Evolutionary conservation across 305 asterid genomes (phyloP).

Genomic region (Stenogyne calaminthoides): DNA sequence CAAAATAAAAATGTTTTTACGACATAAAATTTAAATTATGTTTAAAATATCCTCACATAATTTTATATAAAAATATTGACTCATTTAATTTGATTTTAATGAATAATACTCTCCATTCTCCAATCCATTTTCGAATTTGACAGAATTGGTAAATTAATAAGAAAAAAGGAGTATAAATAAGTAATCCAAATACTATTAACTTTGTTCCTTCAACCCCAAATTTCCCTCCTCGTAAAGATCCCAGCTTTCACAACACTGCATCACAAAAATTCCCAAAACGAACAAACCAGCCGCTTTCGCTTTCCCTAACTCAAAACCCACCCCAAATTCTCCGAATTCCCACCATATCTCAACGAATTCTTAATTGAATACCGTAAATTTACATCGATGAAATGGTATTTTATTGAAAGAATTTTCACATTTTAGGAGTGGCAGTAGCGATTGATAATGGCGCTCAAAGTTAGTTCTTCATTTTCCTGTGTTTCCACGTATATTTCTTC

Average conservation of each 20-base stretch:
- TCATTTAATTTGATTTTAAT: too few species aligned
- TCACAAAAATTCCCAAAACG: constrained; percentile 9
- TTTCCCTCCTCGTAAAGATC: constrained; percentile 18
- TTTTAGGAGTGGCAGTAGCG: constrained; percentile 12
- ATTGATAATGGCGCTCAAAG: constrained; percentile 39
- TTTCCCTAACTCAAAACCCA: neutral
- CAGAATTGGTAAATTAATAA: too few species aligned
- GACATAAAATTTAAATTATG: too few species aligned
- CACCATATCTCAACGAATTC: constrained; percentile 12
- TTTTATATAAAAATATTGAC: too few species aligned
- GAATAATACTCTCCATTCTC: too few species aligned
- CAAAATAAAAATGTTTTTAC: too few species aligned
- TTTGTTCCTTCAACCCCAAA: neutral
- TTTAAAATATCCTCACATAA: too few species aligned
- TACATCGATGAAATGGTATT: constrained; percentile 22
- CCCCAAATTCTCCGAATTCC: constrained; percentile 28
- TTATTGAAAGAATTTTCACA: neutral
- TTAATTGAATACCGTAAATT: constrained; percentile 21
- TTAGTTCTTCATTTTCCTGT: constrained; percentile 35
- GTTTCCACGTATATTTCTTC: constrained; percentile 37
- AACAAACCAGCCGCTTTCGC: constrained; percentile 32
- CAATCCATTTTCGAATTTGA: too few species aligned
- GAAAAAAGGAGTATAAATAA: too few species aligned
- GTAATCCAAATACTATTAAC: too few species aligned
- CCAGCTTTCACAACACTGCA: neutral